Base-by-base conservation (phyloP, 306 rosid genomes). In the Coriaria nepalensis region DNA sequence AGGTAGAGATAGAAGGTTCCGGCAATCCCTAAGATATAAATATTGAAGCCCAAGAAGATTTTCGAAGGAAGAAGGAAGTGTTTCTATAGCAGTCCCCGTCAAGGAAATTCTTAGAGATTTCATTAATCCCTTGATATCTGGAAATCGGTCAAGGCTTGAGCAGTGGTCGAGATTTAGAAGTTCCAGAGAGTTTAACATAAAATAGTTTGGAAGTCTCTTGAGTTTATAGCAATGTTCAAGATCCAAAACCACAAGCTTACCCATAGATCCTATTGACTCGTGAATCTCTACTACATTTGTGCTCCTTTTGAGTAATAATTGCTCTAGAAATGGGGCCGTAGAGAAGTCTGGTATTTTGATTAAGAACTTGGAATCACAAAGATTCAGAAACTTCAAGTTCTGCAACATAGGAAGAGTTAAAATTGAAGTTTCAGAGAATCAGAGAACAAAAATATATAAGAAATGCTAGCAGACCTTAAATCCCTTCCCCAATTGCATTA, bases 21-120 rank as follows among this genome's bases (percentile, higher is more conserved):
- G 33, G 38, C 40, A 43, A 8, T 32, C 34, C 1, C 0, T 12
- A 43, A 42, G 50, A 55, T 0, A 5, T 9, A 42, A n/a, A 10
- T 33, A 32, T 10, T 55, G 40, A 65, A 74, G 69, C 9, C 68
- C 68, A 42, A 51, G 61, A 33, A 75, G 78, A 42, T 68, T 67
- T 46, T 46, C 69, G 42, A 64, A 47, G 20, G 71, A 50, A 7
- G 60, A 33, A 60, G 64, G 64, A 5, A 55, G 6, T 47, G 56
- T 65, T 33, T 49, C 50, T 12, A 56, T 33, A 15, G 64, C 51
- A 45, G 56, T 55, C 13, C n/a, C 7, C 38, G 50, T 38, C n/a
- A 9, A 51, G 50, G 48, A 11, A 44, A 51, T 14, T 4, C 38
- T 13, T 37, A 59, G 9, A 40, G 4, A 35, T 36, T 63, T 59